Base-by-base conservation (phyloP, 805 yeast genomes). In the Hyphopichia homilentoma region DNA sequence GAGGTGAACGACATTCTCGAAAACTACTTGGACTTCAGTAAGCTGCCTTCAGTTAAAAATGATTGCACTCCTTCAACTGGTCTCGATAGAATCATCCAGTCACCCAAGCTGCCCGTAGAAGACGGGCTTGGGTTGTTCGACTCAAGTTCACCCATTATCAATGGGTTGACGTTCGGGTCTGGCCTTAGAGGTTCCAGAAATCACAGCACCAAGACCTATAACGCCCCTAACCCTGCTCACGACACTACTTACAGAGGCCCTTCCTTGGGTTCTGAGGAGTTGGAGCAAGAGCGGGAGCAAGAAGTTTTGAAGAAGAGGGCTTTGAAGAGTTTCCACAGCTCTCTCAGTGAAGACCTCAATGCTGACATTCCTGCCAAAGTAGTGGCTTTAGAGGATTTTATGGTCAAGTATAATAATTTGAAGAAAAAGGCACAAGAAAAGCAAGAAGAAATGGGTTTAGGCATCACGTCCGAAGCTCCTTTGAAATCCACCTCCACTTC, bases 1-100 rank as follows among this genome's bases (percentile, higher is more conserved):
- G 47, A 27, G 21, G 38, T 21, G 27, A 43, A 29, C 11, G 89
- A 56, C 33, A 48, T 56, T 5, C 43, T 59, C 7, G 65, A 60
- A 26, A 52, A 50, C 32, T 60, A 60, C 36, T 34, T 60, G 24
- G 57, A 50, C 19, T 22, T 38, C 5, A 51, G 52, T 24, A 39
- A 43, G 17, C 48, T 50, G 41, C 47, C 59, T 5, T 45, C 51
- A 14, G 19, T 22, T 6, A 34, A 16, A 23, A 28, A 18, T 29
- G 29, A 22, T 14, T 36, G 9, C 22, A 15, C 11, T 22, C 26
- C 22, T 14, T 19, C 27, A 5, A 16, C 33, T 9, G 3, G 27
- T 11, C 11, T 22, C 5, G 22, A 20, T 24, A 22, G 18, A n/a
- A n/a, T n/a, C n/a, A n/a, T n/a, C 17, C 26, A n/a, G 11, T 28